Conservation (phyloP, 2,329 filamentous ascomycete genomes). For the Fusarium praegraminearum region DNA sequence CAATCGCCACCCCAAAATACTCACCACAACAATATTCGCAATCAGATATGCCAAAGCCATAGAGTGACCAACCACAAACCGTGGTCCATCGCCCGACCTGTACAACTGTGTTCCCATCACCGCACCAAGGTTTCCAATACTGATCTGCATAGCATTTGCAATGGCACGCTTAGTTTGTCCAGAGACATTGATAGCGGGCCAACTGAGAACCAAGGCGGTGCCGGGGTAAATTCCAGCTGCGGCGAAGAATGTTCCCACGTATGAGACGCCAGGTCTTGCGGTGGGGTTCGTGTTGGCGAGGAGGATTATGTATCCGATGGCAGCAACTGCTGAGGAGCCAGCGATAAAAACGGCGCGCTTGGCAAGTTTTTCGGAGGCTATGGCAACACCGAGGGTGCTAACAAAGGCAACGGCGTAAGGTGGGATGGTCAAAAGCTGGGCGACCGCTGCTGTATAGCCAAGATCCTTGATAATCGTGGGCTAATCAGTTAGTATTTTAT, state of each 20-base stretch:
- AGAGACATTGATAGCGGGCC: constrained; percentile 79
- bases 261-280: constrained; percentile 66
- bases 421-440: constrained; percentile 71
- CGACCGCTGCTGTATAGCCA: constrained; percentile 65
- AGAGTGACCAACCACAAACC: constrained; percentile 74
- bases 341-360: constrained; percentile 74
- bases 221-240: constrained; percentile 76
- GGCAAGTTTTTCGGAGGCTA: constrained; percentile 68
- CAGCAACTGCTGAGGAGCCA: constrained; percentile 65
- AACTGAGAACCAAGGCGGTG: constrained; percentile 72
- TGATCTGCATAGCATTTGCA: constrained; percentile 78
- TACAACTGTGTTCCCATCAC: constrained; percentile 79
- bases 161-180: constrained; percentile 77
- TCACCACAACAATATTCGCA: constrained; percentile 67
- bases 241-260: constrained; percentile 71
- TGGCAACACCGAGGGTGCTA: constrained; percentile 68
- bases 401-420: constrained; percentile 73
- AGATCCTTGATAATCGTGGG: constrained; percentile 67
- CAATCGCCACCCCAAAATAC: constrained; percentile 65
- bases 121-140: constrained; percentile 75
- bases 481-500: not conserved
- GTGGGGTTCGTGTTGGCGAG: constrained; percentile 62
- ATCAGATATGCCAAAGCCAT: constrained; percentile 74
- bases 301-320: constrained; percentile 72
- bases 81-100: constrained; percentile 67